Conservation (phyloP, 768 basidiomycete genomes). For the Boletus speciosus region DNA sequence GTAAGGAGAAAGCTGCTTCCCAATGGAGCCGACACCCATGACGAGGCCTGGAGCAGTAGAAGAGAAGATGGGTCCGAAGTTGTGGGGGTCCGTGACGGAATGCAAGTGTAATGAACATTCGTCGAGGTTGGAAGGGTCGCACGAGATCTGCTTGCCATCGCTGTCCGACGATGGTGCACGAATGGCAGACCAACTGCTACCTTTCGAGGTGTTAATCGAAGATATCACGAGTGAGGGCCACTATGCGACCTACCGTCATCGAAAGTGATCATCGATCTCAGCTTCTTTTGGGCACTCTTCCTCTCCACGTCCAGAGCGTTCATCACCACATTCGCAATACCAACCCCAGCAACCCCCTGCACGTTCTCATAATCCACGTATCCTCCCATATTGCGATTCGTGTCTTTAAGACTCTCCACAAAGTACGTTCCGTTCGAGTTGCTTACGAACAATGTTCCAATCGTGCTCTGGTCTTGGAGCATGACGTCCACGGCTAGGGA, state of each 20-base stretch:
- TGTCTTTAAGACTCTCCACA: conserved; percentile 84
- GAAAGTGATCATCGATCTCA: conserved; percentile 82
- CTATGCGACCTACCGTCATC: conserved; percentile 62
- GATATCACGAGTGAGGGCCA: not conserved
- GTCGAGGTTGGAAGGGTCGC: conserved; percentile 53
- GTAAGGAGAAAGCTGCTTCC: conserved; percentile 62
- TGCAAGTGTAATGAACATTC: conserved; percentile 86
- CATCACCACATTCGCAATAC: conserved; percentile 80
- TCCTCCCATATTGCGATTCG: conserved; percentile 84
- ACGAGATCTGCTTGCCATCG: conserved; percentile 59
- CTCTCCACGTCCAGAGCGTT: conserved; percentile 84
- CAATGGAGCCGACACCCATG: conserved; percentile 95
- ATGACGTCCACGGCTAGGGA: conserved; percentile 95
- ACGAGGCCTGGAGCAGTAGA: conserved; percentile 92
- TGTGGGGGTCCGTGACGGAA: conserved; percentile 90
- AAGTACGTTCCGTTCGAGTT: conserved; percentile 97
- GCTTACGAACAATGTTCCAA: conserved; percentile 93
- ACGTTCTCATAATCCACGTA: conserved; percentile 93
- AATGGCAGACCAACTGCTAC: conserved; percentile 76
- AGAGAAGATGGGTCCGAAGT: conserved; percentile 91
- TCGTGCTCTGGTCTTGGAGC: conserved; percentile 54
- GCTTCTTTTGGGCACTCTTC: conserved; percentile 60
- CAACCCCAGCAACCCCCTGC: conserved; percentile 86
- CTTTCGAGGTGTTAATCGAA: conserved; percentile 18
- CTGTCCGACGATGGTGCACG: conserved; percentile 54